Evolutionary conservation across 768 basidiomycete genomes (phyloP), one percentile per base, ranked within the genome.

Genomic region (Leccinum olivaceopallidum): DNA sequence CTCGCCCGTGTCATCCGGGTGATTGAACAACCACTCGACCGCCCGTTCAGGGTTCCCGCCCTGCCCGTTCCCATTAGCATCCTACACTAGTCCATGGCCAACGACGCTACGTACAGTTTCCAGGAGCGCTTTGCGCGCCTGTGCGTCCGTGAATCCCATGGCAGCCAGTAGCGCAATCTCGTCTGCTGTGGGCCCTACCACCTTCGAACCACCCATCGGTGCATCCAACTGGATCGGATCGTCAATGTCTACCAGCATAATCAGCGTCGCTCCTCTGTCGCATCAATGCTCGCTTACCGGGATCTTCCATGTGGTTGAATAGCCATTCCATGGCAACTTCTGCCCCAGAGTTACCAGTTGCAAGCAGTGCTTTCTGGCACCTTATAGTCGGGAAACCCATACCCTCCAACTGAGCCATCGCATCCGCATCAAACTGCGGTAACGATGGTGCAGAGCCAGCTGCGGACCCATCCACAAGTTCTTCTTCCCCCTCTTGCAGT

Each of bases 311-410:
- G 72, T 98, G 96, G 49, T 74, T 80, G 69, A 98, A 96, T 47
- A 99, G 74, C 96, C 96, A 99, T 60, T 94, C 88, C 94, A 96
- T 96, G 0, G 97, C 97, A 0, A 79, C 82, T 62, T 95, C 91
- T 0, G 89, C 77, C 60, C 87, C 85, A 16, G 73, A 77, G 65
- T 88, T 87, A 0, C 94, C 93, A 0, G 95, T 98, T 0, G 94
- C 94, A 10, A 96, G 79, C 6, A 98, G 73, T 0, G 95, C 97
- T 65, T 94, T 95, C 67, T 96, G 89, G 72, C 92, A 95, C 24
- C 95, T 84, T 8, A 94, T 72, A 0, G 76, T 71, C 0, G 95
- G 91, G 81, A 99, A 98, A 0, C 96, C 96, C 94, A 98, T 95
- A 0, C 77, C 86, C 66, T 92, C 85, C 24, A 98, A 78, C 75